These are phyloP conservation scores for sorghum (Sorghum bicolor) DNA, from an alignment of 176 grass and related monocot species.

Conservation along the genomic window DNA sequence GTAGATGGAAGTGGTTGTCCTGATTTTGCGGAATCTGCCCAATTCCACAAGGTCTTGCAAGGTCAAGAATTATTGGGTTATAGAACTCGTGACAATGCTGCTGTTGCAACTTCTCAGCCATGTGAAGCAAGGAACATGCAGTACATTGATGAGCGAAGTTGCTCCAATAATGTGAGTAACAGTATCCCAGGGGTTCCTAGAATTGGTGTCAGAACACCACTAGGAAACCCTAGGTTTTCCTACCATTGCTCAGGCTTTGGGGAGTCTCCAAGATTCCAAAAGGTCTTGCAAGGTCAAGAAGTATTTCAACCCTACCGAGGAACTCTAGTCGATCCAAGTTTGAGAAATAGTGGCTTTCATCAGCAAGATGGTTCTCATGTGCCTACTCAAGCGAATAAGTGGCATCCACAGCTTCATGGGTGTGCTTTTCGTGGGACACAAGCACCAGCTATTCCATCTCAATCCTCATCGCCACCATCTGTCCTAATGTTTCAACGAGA, in stretches of 20 bases:
- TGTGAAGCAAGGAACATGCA: conserved; percentile 52
- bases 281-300: conserved; percentile 99
- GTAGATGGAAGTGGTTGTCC: conserved; percentile 59
- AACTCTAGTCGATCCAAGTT: conserved; percentile 34
- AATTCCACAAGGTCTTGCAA: conserved; percentile 99
- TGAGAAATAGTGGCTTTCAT: conserved; percentile 36
- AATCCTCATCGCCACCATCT: conserved; percentile 50
- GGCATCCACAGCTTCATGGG: conserved; percentile 37
- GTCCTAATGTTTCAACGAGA: conserved; percentile 60
- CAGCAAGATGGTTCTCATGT: conserved; percentile 35
- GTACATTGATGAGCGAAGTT: conserved; percentile 51
- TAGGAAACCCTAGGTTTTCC: conserved; percentile 43
- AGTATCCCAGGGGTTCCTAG: conserved; percentile 45
- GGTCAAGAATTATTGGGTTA: conserved; percentile 96
- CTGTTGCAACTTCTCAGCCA: conserved; percentile 52
- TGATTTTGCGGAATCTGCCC: conserved; percentile 74
- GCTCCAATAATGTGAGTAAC: conserved; percentile 42
- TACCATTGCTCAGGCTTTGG: conserved; percentile 79
- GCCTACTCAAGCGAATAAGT: conserved; percentile 32
- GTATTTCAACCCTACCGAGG: conserved; percentile 52
- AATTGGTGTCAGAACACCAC: conserved; percentile 43
- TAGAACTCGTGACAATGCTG: conserved; percentile 47
- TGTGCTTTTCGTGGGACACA: conserved; percentile 18
- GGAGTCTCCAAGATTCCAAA: conserved; percentile 89
- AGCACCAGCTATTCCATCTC: conserved; percentile 28